Evolutionary conservation across 352 stramenopile species (phyloP).

Genomic region (Globisporangium cylindrosporum): DNA sequence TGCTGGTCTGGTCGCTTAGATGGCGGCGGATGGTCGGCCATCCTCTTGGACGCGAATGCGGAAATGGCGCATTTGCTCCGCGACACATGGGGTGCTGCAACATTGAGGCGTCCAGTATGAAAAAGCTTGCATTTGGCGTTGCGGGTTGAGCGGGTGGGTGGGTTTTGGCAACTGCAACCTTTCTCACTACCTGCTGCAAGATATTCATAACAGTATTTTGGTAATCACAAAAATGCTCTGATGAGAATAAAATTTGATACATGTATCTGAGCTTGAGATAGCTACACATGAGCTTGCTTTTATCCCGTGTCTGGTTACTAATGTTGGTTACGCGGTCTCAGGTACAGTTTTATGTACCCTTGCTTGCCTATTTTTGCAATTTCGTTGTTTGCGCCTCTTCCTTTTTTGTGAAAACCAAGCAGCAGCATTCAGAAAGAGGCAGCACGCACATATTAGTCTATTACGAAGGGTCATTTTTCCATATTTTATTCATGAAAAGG

Average conservation of each 20-base stretch:
- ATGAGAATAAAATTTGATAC: background rate
- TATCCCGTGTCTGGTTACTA: background rate
- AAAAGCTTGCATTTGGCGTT: background rate
- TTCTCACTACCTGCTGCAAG: background rate
- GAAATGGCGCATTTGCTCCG: background rate
- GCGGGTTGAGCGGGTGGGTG: background rate
- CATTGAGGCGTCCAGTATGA: background rate
- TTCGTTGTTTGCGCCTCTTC: background rate
- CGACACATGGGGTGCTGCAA: background rate
- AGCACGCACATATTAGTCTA: background rate
- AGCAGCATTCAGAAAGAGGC: background rate
- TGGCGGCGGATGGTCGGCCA: background rate
- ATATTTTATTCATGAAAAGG: background rate
- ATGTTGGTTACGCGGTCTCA: background rate
- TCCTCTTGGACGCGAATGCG: slow-evolving; percentile 1
- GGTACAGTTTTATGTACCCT: background rate
- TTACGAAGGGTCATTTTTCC: background rate
- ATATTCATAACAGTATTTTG: background rate
- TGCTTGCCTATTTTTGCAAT: background rate
- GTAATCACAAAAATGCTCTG: too few species aligned
- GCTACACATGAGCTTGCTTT: background rate
- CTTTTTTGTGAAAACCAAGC: background rate
- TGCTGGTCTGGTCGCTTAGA: background rate
- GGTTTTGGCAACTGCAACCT: background rate
- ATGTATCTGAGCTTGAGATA: background rate